Evolutionary conservation across 2,329 filamentous ascomycete species (phyloP), one percentile per base, ranked within the genome.

Genomic region (Fusarium coffeatum): DNA sequence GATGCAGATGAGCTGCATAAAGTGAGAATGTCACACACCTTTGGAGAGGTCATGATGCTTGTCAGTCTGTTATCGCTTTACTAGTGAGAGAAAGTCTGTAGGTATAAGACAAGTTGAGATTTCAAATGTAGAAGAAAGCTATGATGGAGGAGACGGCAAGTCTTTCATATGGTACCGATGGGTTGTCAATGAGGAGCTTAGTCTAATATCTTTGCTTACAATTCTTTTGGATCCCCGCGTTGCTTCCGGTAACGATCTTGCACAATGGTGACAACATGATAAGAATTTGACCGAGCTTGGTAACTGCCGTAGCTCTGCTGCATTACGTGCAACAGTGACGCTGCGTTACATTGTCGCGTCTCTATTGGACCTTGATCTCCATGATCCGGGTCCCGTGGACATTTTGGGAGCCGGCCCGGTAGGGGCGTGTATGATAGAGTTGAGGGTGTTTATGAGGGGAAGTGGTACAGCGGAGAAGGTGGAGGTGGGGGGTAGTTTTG

Each of bases 401-500:
- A 69, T 69, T 57, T 45, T 66, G 25, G 41, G 54, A 69, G 66
- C 68, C 68, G 68, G 68, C 46, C 68, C 68, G 68, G 68, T 16
- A 46, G 50, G 64, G 59, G 65, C 37, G 64, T 66, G 50, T 66
- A 59, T 66, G 68, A 64, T 59, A 47, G 51, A 28, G 45, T 18
- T 34, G 41, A 48, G 42, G 68, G 65, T 30, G 64, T 71, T 51
- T 57, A 58, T 69, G 66, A 61, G 46, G 41, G 59, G 41, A 34
- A 27, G 13, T 32, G 25, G 16, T 49, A 23, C 12, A 46, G 47
- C 23, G 59, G 45, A 15, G 25, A 64, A 46, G 23, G 34, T 27
- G 23, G 49, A 51, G 32, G 32, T 27, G 48, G 49, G 32, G n/a
- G 32, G 23, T 27, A 20, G 7, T 18, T 25, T 27, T 51, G 49